Conservation (phyloP, 2,329 filamentous ascomycete genomes). For the Aspergillus novofumigatus region DNA sequence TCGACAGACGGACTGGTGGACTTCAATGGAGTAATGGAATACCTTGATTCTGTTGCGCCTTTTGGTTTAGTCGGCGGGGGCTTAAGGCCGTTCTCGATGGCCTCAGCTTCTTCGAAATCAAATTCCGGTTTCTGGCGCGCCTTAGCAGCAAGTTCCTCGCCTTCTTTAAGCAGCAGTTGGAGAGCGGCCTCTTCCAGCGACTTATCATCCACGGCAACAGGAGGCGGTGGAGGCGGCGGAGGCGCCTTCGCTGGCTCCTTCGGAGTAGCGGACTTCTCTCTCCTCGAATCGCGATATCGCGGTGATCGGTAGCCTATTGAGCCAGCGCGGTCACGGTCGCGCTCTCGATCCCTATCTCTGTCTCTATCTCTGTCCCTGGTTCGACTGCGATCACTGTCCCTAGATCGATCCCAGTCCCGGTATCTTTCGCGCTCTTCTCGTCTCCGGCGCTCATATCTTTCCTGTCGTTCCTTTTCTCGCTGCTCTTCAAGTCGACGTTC, state of each 20-base stretch:
- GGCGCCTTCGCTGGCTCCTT: constrained; percentile 32
- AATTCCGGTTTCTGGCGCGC: constrained; percentile 48
- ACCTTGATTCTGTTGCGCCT: constrained; percentile 24
- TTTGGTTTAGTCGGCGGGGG: constrained; percentile 26
- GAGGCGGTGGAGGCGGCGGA: constrained; percentile 15
- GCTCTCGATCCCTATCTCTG: constrained; percentile 21
- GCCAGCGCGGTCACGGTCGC: constrained; percentile 28
- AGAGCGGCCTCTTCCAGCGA: constrained; percentile 53
- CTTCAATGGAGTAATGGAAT: constrained; percentile 25
- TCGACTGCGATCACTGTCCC: constrained; percentile 33
- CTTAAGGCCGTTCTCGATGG: constrained; percentile 37
- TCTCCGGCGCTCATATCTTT: constrained; percentile 42
- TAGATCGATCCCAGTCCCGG: constrained; percentile 34
- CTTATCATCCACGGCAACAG: constrained; percentile 47
- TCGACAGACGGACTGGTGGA: constrained; percentile 27
- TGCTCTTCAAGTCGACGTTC: constrained; percentile 52
- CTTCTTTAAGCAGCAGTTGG: constrained; percentile 51
- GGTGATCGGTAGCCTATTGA: constrained; percentile 30
- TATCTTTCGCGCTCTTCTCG: constrained; percentile 45
- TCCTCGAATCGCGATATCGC: constrained; percentile 27
- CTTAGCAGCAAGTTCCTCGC: constrained; percentile 52
- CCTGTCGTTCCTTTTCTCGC: constrained; percentile 48
- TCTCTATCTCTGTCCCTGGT: constrained; percentile 29
- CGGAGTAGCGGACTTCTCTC: constrained; percentile 28
- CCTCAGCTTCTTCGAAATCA: constrained; percentile 47